Conservation (phyloP, 192 early-diverging fungal genomes). For the Coemansia sp. region DNA sequence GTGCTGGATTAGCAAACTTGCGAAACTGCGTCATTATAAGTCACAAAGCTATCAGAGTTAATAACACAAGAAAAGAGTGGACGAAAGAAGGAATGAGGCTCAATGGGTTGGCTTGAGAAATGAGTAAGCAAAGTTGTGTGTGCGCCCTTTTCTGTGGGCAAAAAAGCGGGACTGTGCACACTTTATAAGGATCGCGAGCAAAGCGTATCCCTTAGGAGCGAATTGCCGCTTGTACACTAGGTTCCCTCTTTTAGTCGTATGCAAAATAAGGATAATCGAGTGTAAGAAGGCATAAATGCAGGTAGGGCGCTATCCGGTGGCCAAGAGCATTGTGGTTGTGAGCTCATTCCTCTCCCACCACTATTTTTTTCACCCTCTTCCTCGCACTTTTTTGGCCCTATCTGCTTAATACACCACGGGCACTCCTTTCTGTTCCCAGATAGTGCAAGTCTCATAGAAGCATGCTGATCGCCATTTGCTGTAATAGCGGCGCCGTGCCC, state of each 20-base stretch:
- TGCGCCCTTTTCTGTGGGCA: neutral
- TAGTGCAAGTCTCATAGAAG: neutral
- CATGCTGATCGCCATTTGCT: neutral
- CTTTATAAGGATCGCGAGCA: neutral
- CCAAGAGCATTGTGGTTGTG: neutral
- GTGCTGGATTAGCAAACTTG: slow-evolving; percentile 56
- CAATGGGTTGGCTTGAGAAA: neutral
- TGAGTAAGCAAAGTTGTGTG: neutral
- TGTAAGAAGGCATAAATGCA: slow-evolving; percentile 2
- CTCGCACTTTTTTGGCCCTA: neutral
- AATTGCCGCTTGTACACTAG: neutral
- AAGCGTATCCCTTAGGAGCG: neutral
- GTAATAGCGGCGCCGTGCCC: neutral
- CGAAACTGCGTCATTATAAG: slow-evolving; percentile 42
- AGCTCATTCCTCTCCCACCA: neutral
- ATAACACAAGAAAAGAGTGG: neutral
- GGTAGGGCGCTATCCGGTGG: slow-evolving; percentile 10
- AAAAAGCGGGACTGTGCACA: neutral
- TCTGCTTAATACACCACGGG: neutral
- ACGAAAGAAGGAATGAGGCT: neutral
- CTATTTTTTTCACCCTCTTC: neutral
- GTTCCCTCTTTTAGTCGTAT: neutral
- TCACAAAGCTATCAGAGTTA: neutral
- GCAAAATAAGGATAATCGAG: neutral
- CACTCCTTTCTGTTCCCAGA: neutral